These are phyloP conservation scores for Asterochloris sp. DNA, from an alignment of 139 green algal genomes.

Conservation along the genomic window DNA sequence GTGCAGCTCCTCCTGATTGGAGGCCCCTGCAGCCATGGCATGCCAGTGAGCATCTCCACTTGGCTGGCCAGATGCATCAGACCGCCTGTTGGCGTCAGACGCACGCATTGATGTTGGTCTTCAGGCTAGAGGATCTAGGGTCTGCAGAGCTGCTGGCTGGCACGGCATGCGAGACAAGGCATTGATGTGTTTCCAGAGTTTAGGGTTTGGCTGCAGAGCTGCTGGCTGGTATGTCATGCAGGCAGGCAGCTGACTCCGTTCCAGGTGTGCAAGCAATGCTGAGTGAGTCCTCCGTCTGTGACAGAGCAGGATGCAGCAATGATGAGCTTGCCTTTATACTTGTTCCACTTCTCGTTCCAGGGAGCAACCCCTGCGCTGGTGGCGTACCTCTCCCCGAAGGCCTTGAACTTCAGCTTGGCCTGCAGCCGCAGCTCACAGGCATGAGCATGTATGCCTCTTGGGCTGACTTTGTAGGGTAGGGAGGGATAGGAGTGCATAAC, in stretches of 20 bases:
- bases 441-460: too few relatives aligned
- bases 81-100: background rate
- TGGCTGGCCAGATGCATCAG: background rate
- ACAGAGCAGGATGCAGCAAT: too few relatives aligned
- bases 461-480: too few relatives aligned
- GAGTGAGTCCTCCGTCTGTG: too few relatives aligned
- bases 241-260: too few relatives aligned
- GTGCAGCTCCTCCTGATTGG: conserved; percentile 82
- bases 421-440: background rate
- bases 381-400: conserved; percentile 74
- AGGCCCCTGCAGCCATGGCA: conserved; percentile 35
- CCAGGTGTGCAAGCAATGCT: too few relatives aligned
- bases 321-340: background rate
- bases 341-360: conserved; percentile 2
- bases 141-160: background rate
- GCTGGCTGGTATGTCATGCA: too few relatives aligned
- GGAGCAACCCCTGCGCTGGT: too few relatives aligned
- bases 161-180: too few relatives aligned
- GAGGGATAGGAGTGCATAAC: too few relatives aligned
- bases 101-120: background rate
- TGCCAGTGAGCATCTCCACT: background rate
- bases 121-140: background rate
- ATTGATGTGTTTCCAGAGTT: background rate
- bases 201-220: background rate
- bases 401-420: conserved; percentile 53